Evolutionary conservation across 2,329 filamentous ascomycete genomes (phyloP).

Genomic region (Microsporum audouinii): DNA sequence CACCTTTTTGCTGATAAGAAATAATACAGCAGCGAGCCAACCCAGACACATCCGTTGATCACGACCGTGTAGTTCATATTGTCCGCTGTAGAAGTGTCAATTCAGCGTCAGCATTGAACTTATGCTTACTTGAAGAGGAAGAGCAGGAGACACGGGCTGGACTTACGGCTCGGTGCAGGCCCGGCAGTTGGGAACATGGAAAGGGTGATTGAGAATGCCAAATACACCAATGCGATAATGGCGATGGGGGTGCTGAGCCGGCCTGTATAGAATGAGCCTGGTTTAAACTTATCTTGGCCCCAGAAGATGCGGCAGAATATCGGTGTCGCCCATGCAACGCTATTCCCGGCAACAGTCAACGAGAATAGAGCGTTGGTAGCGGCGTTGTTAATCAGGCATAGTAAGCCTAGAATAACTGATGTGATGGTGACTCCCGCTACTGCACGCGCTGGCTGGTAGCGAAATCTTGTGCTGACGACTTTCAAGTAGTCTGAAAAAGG

Average conservation of each 20-base stretch:
- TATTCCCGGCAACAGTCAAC: conserved; percentile 48
- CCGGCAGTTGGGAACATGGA: conserved; percentile 49
- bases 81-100: conserved; percentile 21
- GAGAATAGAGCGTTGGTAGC: conserved; percentile 51
- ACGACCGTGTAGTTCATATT: conserved; percentile 55
- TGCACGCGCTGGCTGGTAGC: conserved; percentile 47
- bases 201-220: conserved; percentile 45
- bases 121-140: background rate
- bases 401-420: conserved; percentile 44
- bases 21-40: conserved; percentile 46
- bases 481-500: conserved; percentile 50
- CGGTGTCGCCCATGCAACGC: conserved; percentile 49
- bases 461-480: conserved; percentile 43
- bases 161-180: conserved; percentile 40
- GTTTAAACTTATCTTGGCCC: conserved; percentile 47
- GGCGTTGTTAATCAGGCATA: conserved; percentile 47
- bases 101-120: background rate
- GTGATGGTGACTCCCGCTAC: conserved; percentile 44
- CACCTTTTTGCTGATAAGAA: conserved; percentile 46
- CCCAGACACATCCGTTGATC: conserved; percentile 50
- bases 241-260: conserved; percentile 43
- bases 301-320: conserved; percentile 49
- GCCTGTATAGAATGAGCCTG: conserved; percentile 51
- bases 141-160: background rate
- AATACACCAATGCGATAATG: conserved; percentile 43